Conservation (phyloP, 2,329 filamentous ascomycete species). For the Fusarium continuum region DNA sequence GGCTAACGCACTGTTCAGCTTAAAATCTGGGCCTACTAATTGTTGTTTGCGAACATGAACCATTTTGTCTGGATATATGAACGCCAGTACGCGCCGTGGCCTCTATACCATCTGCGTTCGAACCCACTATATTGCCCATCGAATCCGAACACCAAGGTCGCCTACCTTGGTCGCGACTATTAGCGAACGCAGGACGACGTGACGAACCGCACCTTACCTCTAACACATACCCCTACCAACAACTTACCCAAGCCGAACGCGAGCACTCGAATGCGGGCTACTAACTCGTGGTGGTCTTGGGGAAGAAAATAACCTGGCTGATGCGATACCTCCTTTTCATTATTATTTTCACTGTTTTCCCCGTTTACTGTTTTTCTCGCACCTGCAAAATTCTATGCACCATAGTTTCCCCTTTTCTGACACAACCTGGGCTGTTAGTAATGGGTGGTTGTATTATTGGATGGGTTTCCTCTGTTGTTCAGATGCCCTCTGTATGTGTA, state of each 20-base stretch:
- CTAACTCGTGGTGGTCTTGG: constrained; percentile 39
- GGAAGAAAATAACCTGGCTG: constrained; percentile 42
- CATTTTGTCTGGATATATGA: constrained; percentile 45
- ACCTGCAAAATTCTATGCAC: constrained; percentile 49
- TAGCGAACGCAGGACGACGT: constrained; percentile 53
- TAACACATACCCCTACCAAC: constrained; percentile 45
- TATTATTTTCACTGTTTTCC: constrained; percentile 37
- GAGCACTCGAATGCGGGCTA: constrained; percentile 36
- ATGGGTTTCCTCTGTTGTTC: constrained; percentile 46
- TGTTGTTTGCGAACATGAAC: constrained; percentile 37
- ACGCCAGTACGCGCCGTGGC: constrained; percentile 42
- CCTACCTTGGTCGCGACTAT: constrained; percentile 48
- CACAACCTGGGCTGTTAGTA: constrained; percentile 45
- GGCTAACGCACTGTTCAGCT: constrained; percentile 62
- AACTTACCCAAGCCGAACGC: constrained; percentile 38
- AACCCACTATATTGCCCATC: constrained; percentile 46
- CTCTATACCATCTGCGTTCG: constrained; percentile 45
- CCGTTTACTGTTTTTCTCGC: constrained; percentile 39
- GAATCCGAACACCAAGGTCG: constrained; percentile 44
- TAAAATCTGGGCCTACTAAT: constrained; percentile 87
- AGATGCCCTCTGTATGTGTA: constrained; percentile 42
- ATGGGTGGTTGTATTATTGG: constrained; percentile 51
- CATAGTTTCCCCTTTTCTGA: constrained; percentile 46
- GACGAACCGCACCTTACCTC: constrained; percentile 50
- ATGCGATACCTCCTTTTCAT: constrained; percentile 50